phyloP scores from a whole-genome alignment of 176 grass and related monocot species.

The Rhynchospora pubera region DNA sequence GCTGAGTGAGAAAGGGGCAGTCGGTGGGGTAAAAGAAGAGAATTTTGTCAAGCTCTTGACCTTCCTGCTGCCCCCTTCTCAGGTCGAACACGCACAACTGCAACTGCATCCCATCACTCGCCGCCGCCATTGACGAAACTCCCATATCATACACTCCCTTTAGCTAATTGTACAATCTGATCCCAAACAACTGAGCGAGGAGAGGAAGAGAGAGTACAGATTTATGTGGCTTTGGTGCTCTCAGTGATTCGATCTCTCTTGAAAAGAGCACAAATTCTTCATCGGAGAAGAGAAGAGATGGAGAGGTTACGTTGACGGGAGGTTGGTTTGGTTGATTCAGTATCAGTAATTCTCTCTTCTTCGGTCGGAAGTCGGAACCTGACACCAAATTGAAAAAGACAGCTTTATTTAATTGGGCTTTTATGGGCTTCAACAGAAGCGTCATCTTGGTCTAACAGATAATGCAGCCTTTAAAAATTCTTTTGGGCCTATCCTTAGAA shows the following conservation, averaged over 20 bases:
- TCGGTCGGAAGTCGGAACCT: too few species aligned
- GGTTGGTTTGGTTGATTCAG: background rate
- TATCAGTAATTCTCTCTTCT: background rate
- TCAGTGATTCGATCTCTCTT: background rate
- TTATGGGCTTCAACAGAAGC: too few species aligned
- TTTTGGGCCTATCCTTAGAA: too few species aligned
- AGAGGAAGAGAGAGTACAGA: background rate
- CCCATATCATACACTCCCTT: constrained; percentile 38
- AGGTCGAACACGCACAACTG: constrained; percentile 89
- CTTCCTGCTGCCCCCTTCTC: constrained; percentile 77
- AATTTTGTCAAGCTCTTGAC: constrained; percentile 98
- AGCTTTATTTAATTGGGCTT: too few species aligned
- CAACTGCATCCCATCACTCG: constrained; percentile 58
- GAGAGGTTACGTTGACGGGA: constrained; percentile 3
- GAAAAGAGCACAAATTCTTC: background rate
- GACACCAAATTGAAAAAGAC: too few species aligned
- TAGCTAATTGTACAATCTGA: background rate
- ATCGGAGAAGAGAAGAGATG: background rate
- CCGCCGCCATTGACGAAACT: constrained; percentile 34
- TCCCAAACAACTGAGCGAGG: background rate
- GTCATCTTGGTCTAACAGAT: too few species aligned
- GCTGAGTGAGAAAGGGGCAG: constrained; percentile 76
- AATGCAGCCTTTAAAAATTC: too few species aligned
- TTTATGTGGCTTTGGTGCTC: background rate
- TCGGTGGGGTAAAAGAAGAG: constrained; percentile 82